Conservation (phyloP, 2,329 filamentous ascomycete species). For the Sporothrix pseudoabietina region DNA sequence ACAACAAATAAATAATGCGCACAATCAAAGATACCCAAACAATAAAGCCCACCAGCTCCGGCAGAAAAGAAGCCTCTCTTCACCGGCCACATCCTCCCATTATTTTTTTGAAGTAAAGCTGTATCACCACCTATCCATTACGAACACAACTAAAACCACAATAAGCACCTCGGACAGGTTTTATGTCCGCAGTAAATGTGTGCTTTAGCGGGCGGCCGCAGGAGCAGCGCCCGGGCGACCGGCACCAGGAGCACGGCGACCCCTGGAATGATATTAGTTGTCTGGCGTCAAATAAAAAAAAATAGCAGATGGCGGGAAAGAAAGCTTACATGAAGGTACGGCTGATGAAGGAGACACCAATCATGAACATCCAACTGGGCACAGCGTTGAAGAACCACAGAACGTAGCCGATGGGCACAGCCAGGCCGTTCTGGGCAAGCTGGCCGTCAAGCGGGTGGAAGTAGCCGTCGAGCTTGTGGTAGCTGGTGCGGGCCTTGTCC, state of each 20-base stretch:
- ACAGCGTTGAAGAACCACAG: constrained; percentile 68
- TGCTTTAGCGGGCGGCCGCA: constrained; percentile 15
- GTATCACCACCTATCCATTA: neutral
- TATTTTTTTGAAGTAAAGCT: neutral
- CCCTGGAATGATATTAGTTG: constrained; percentile 40
- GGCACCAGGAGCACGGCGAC: constrained; percentile 40
- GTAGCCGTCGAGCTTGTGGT: constrained; percentile 58
- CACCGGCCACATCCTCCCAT: constrained; percentile 5
- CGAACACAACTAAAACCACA: neutral
- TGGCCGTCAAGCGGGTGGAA: constrained; percentile 77
- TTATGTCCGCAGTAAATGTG: neutral
- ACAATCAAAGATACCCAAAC: constrained; percentile 18
- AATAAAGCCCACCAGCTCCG: neutral
- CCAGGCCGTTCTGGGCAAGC: constrained; percentile 63
- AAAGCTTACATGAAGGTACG: constrained; percentile 72
- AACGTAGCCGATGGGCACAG: constrained; percentile 66
- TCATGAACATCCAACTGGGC: constrained; percentile 78
- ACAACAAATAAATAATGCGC: neutral
- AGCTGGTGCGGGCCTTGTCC: constrained; percentile 48
- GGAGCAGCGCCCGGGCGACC: constrained; percentile 33
- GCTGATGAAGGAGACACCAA: constrained; percentile 71
- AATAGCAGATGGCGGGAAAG: neutral
- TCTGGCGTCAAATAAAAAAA: neutral
- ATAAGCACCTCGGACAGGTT: neutral
- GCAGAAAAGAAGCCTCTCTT: neutral